Conservation (phyloP, 1,139 yeast species). For the Geotrichum bryndzae region DNA sequence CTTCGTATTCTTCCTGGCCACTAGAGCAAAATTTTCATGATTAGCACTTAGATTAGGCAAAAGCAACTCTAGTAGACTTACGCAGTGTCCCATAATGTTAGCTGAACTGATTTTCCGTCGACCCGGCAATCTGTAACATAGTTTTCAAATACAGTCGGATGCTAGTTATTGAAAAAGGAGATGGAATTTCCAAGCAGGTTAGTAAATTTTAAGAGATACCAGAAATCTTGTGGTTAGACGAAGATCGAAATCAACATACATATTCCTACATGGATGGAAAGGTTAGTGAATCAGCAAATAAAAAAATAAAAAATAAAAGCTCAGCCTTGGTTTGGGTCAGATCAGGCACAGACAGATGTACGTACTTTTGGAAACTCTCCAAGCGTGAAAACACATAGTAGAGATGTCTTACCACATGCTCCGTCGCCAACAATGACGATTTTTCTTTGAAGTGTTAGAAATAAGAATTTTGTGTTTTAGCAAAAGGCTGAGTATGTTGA, state of each 20-base stretch:
- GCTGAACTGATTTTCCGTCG: constrained; percentile 83
- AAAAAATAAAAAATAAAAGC: background rate
- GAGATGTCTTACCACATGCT: constrained; percentile 90
- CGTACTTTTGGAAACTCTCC: constrained; percentile 58
- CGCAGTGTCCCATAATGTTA: constrained; percentile 95
- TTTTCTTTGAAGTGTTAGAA: constrained; percentile 43
- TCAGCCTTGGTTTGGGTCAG: background rate
- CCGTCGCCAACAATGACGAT: constrained; percentile 93
- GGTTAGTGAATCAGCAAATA: background rate
- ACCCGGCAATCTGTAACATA: constrained; percentile 90
- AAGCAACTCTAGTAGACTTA: constrained; percentile 20
- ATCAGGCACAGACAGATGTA: background rate
- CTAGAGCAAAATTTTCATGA: constrained; percentile 18
- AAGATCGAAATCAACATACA: constrained; percentile 13
- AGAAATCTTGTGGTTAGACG: too few species aligned
- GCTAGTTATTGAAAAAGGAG: constrained; percentile 35
- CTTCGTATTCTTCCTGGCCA: constrained; percentile 72
- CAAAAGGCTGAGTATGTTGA: too few species aligned
- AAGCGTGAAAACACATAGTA: constrained; percentile 81
- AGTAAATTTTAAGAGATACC: too few species aligned
- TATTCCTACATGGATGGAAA: constrained; percentile 17
- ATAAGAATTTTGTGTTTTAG: background rate
- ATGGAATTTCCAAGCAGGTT: too few species aligned
- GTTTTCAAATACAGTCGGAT: constrained; percentile 93
- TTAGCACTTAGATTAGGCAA: constrained; percentile 6